These are phyloP conservation scores for Lenzites betulinus DNA, from an alignment of 768 basidiomycete genomes.

Conservation along the genomic window DNA sequence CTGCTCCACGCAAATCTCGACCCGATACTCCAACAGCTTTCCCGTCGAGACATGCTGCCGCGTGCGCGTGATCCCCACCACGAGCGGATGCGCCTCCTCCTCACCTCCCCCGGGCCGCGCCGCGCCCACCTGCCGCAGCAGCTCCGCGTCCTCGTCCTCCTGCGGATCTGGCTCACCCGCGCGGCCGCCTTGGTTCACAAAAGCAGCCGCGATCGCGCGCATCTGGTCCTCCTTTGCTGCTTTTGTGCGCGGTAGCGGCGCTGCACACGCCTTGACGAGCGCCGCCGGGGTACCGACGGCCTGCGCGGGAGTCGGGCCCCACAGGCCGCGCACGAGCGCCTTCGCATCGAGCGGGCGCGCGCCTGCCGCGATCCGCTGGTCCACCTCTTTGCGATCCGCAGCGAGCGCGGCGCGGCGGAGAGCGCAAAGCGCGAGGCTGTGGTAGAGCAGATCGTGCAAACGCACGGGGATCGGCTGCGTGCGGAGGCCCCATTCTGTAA, in stretches of 20 bases:
- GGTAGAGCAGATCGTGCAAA: slow-evolving; percentile 27
- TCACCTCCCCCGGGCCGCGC: not conserved
- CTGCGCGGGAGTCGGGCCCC: slow-evolving; percentile 24
- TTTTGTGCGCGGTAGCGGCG: slow-evolving; percentile 1
- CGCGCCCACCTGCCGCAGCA: not conserved
- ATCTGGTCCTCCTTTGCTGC: slow-evolving; percentile 5
- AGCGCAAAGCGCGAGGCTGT: slow-evolving; percentile 26
- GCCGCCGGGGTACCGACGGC: slow-evolving; percentile 27
- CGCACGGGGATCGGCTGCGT: slow-evolving; percentile 26
- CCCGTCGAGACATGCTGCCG: slow-evolving; percentile 45
- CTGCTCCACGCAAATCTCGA: slow-evolving; percentile 39
- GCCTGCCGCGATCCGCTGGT: no score
- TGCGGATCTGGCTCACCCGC: not conserved
- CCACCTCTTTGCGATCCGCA: no score
- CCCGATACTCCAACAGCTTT: slow-evolving; percentile 44
- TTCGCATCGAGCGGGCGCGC: slow-evolving; percentile 28
- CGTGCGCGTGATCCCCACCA: slow-evolving; percentile 38
- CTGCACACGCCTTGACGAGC: slow-evolving; percentile 25
- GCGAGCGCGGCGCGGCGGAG: slow-evolving; percentile 32
- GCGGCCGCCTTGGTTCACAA: slow-evolving; percentile 21
- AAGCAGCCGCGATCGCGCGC: slow-evolving; percentile 19
- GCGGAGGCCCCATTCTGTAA: slow-evolving; percentile 31
- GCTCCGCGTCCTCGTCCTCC: not conserved
- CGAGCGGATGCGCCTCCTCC: slow-evolving; percentile 27
- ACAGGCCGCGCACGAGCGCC: slow-evolving; percentile 15